These are phyloP conservation scores for Anacardium occidentale DNA, from an alignment of 345 rosid genomes.

Conservation along the genomic window DNA sequence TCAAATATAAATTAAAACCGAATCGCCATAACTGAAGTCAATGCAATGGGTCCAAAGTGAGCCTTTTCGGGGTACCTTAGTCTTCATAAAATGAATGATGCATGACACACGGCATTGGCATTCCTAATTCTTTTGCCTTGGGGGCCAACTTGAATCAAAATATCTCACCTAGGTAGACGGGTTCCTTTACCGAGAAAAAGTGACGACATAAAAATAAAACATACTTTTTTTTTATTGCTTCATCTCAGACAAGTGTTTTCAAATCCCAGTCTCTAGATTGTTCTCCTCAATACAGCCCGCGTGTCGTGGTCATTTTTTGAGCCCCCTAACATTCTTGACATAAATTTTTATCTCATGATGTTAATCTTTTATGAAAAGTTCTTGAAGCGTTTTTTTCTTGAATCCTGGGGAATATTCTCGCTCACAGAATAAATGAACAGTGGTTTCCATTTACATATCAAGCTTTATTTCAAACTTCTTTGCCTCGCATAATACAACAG, in stretches of 20 bases:
- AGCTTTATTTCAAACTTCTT: no score
- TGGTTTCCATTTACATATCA: no score
- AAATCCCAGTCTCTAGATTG: background rate
- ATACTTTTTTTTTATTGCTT: background rate
- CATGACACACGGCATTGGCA: conserved; percentile 4
- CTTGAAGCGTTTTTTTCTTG: no score
- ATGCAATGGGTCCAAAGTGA: conserved; percentile 19
- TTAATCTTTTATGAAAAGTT: no score
- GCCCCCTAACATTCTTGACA: conserved; percentile 10
- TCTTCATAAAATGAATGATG: background rate
- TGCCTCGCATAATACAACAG: no score
- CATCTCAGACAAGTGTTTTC: background rate
- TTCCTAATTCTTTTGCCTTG: background rate
- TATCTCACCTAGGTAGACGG: background rate
- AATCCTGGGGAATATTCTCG: no score
- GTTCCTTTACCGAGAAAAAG: no score
- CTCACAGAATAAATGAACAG: no score
- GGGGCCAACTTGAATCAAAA: background rate
- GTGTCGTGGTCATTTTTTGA: conserved; percentile 21
- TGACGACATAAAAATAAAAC: no score
- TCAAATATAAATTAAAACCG: no score
- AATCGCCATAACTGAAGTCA: background rate
- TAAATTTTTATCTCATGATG: background rate
- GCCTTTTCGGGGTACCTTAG: background rate
- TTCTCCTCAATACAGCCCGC: conserved; percentile 18